Evolutionary conservation across 768 basidiomycete species (phyloP).

Genomic region (Boletellus ananiceps): DNA sequence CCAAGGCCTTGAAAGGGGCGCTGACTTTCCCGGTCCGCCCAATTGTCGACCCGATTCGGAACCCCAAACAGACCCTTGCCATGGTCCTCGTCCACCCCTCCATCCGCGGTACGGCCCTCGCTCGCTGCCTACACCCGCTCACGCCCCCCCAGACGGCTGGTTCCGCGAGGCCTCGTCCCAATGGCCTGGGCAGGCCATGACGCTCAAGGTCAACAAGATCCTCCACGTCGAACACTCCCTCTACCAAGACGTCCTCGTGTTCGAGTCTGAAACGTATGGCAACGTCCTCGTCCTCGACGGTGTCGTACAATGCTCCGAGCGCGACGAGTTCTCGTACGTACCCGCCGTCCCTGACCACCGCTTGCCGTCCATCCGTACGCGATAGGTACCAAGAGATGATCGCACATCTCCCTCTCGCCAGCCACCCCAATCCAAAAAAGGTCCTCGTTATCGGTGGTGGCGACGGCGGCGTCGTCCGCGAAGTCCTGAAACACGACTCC

Average conservation of each 20-base stretch:
- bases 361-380: background rate
- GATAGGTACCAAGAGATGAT: conserved; percentile 98
- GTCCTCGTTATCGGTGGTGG: conserved; percentile 98
- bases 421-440: conserved; percentile 92
- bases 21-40: background rate
- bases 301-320: conserved; percentile 94
- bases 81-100: conserved; percentile 47
- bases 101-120: conserved; percentile 40
- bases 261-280: conserved; percentile 94
- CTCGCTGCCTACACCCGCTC: too few relatives aligned
- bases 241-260: conserved; percentile 97
- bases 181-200: conserved; percentile 98
- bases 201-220: conserved; percentile 91
- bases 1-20: background rate
- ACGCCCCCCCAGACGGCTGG: conserved; percentile 69
- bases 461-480: conserved; percentile 96
- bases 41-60: background rate
- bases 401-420: conserved; percentile 91
- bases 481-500: conserved; percentile 89
- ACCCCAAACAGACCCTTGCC: conserved; percentile 39
- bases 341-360: background rate
- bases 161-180: conserved; percentile 93
- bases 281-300: conserved; percentile 95
- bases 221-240: conserved; percentile 90
- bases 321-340: conserved; percentile 95